Evolutionary conservation across 2,329 filamentous ascomycete species (phyloP), one percentile per base, ranked within the genome.

Genomic region (Diaporthe longicolla): DNA sequence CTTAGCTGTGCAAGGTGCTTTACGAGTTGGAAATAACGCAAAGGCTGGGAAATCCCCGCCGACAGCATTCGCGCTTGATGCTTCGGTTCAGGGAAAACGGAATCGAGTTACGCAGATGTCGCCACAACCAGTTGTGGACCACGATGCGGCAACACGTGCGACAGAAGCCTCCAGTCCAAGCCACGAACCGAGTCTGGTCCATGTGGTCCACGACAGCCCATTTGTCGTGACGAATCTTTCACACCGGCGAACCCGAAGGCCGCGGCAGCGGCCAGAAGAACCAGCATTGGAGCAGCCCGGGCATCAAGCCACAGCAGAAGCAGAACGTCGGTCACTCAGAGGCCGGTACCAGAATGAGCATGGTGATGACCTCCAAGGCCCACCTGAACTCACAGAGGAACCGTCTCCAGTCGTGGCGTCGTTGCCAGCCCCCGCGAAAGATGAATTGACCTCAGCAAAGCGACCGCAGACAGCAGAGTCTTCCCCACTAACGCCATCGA

Each of bases 1-100:
- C 19, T 58, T 66, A 68, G 45, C 13, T 45, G 58, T 11, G 15
- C 24, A 72, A 24, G 73, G 26, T 55, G 17, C 37, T 26, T 71
- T 29, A 35, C 48, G 19, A 45, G 6, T 43, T 54, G 35, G 1
- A 15, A 1, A 50, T 19, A 17, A 24, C 24, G 29, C 24, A 43
- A n/a, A 54, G 11, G 21, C 40, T 43, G 32, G 2, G 55, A 9
- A 37, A 7, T 21, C 9, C 1, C 58, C 32, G 19, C 45, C 54
- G n/a, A 19, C 7, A 21, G 32, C 19, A 26, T 26, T 43, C 24
- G 29, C 24, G 32, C 58, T 29, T 43, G 45, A 63, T 71, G 29
- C 45, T 55, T 45, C 57, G 21, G 17, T 35, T 15, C 57, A 40
- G 29, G n/a, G 29, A 21, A 32, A 10, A 21, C 13, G 32, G 19